A percentile compares a stretch with the other conserved stretches of the same genome.
Evolutionary conservation across 169 alveolate genomes (phyloP).

Genomic region (Plasmodium ovale): DNA sequence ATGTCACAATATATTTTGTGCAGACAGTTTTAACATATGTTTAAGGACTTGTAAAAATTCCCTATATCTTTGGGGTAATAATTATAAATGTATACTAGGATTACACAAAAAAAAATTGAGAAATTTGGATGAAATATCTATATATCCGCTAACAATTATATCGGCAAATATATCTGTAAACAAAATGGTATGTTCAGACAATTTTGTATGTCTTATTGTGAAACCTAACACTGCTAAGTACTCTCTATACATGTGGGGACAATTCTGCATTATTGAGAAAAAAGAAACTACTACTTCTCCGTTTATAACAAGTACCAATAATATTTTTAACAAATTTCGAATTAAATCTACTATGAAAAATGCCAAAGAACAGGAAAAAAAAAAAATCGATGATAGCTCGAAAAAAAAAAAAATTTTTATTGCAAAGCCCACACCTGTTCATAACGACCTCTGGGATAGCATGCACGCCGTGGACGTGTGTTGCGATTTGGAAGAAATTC

Average conservation of each 20-base stretch:
- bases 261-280: constrained; percentile 55
- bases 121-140: constrained; percentile 71
- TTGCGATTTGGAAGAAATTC: constrained; percentile 72
- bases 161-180: constrained; percentile 54
- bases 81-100: constrained; percentile 74
- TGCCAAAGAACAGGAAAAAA: background rate
- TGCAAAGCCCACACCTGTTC: constrained; percentile 65
- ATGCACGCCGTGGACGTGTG: constrained; percentile 53
- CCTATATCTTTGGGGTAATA: constrained; percentile 70
- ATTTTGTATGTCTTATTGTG: constrained; percentile 65
- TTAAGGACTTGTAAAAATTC: constrained; percentile 38
- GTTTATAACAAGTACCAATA: background rate
- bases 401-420: constrained; percentile 40
- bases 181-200: constrained; percentile 73
- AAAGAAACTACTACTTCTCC: background rate
- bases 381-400: background rate
- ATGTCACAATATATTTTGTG: constrained; percentile 57
- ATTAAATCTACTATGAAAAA: constrained; percentile 32
- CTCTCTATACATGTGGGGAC: constrained; percentile 74
- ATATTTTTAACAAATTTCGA: constrained; percentile 44
- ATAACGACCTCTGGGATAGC: constrained; percentile 45
- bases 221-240: constrained; percentile 25
- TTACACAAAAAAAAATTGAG: constrained; percentile 56
- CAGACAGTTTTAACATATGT: constrained; percentile 49
- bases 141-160: constrained; percentile 52